phyloP scores from a whole-genome alignment of 306 rosid species.

The Phaseolus lunatus region DNA sequence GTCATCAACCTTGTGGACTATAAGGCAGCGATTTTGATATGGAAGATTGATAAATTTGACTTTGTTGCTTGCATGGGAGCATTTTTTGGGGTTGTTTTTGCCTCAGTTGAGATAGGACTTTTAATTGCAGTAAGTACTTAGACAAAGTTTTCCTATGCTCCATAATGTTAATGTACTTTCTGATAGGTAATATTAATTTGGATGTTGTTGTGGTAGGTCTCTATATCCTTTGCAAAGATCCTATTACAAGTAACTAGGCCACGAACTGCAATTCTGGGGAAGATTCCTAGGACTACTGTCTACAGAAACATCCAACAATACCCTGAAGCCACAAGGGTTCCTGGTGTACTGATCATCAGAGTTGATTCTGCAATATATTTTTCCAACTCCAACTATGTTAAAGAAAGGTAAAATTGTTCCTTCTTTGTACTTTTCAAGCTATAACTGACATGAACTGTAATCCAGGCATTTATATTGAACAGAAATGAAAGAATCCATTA shows the following conservation, averaged over 20 bases:
- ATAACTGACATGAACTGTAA: neutral
- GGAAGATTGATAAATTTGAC: constrained; percentile 96
- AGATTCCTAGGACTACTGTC: constrained; percentile 80
- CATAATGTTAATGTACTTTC: constrained; percentile 20
- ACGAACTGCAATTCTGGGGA: constrained; percentile 80
- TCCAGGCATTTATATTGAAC: neutral
- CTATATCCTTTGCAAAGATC: constrained; percentile 91
- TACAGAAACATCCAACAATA: constrained; percentile 89
- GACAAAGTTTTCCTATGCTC: constrained; percentile 28
- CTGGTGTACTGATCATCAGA: constrained; percentile 80
- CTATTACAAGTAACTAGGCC: constrained; percentile 93
- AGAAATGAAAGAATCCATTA: constrained; percentile 8
- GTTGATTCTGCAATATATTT: constrained; percentile 96
- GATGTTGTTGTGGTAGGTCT: constrained; percentile 58
- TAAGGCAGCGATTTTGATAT: constrained; percentile 82
- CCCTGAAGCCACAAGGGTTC: constrained; percentile 83
- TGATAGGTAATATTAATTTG: constrained; percentile 14
- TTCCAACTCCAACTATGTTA: constrained; percentile 93
- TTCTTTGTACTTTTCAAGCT: neutral
- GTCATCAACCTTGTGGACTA: constrained; percentile 85
- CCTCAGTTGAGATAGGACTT: constrained; percentile 88
- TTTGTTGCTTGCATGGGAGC: constrained; percentile 98
- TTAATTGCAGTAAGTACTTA: constrained; percentile 74
- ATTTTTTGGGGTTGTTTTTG: constrained; percentile 87
- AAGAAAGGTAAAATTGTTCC: constrained; percentile 72